A percentile compares a stretch with the other conserved stretches of the same genome.
Conservation (phyloP, 169 alveolate species). For the Plasmodium vivax region DNA sequence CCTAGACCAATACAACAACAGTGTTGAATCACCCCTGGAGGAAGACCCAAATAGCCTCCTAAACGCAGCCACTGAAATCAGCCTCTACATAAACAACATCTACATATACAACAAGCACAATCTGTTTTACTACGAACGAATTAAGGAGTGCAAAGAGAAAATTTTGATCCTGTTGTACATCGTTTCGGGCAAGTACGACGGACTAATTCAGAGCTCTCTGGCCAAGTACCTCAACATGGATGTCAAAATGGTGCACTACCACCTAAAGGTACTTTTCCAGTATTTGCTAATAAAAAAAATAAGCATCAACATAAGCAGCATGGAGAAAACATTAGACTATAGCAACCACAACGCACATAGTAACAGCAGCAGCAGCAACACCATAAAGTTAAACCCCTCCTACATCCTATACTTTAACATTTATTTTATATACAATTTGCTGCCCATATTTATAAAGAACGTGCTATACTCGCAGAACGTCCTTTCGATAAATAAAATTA, state of each 20-base stretch:
- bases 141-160: conserved; percentile 71
- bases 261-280: conserved; percentile 38
- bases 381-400: conserved; percentile 49
- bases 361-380: neutral
- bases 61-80: conserved; percentile 2
- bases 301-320: conserved; percentile 43
- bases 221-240: conserved; percentile 39
- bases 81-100: conserved; percentile 44
- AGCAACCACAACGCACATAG: neutral
- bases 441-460: conserved; percentile 68
- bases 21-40: neutral
- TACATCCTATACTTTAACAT: conserved; percentile 56
- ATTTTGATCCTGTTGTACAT: conserved; percentile 44
- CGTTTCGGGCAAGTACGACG: conserved; percentile 42
- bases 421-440: conserved; percentile 51
- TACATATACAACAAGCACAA: conserved; percentile 68
- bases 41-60: neutral
- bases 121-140: conserved; percentile 65
- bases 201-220: conserved; percentile 54
- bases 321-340: neutral
- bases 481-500: conserved; percentile 60
- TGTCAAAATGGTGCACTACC: conserved; percentile 45
- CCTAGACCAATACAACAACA: conserved; percentile 45
- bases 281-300: conserved; percentile 67
- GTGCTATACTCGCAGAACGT: conserved; percentile 59